Conservation (phyloP, 139 green algal species). For the Micractinium conductrix region DNA sequence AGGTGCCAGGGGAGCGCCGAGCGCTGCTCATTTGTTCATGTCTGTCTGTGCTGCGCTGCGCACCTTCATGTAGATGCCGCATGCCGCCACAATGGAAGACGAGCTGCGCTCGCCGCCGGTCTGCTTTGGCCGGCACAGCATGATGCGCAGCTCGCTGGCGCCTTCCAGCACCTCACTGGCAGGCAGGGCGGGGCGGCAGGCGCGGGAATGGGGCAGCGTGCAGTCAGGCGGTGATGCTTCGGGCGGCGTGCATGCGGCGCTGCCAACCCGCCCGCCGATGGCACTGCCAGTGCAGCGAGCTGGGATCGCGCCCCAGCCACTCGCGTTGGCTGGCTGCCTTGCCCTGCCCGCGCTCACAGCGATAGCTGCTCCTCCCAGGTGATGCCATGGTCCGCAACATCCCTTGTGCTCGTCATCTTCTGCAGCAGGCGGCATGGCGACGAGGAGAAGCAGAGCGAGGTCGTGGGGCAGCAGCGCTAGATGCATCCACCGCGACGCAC, state of each 20-base stretch:
- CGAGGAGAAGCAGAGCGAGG: too few relatives aligned
- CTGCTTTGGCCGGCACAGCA: slow-evolving; percentile 86
- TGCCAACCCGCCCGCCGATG: neutral
- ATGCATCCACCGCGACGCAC: too few relatives aligned
- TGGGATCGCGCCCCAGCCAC: neutral
- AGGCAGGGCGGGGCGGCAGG: neutral
- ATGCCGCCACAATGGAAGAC: slow-evolving; percentile 79
- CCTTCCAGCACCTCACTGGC: slow-evolving; percentile 84
- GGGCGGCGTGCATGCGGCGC: neutral
- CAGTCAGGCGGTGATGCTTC: too few relatives aligned
- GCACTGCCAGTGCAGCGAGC: neutral
- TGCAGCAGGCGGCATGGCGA: slow-evolving; percentile 40
- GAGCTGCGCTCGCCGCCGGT: slow-evolving; percentile 54
- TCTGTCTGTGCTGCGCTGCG: neutral
- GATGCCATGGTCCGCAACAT: slow-evolving; percentile 54
- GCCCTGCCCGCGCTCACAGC: slow-evolving; percentile 54
- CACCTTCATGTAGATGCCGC: slow-evolving; percentile 86
- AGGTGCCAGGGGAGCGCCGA: too few relatives aligned
- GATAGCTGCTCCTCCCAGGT: slow-evolving; percentile 72
- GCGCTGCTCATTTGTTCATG: too few relatives aligned
- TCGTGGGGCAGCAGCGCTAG: too few relatives aligned
- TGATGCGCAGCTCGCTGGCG: slow-evolving; percentile 84
- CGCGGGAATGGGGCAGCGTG: neutral
- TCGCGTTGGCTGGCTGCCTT: neutral
- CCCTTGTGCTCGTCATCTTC: slow-evolving; percentile 56